Base-by-base conservation (phyloP, 2,329 filamentous ascomycete genomes). In the Fusarium metavorans region DNA sequence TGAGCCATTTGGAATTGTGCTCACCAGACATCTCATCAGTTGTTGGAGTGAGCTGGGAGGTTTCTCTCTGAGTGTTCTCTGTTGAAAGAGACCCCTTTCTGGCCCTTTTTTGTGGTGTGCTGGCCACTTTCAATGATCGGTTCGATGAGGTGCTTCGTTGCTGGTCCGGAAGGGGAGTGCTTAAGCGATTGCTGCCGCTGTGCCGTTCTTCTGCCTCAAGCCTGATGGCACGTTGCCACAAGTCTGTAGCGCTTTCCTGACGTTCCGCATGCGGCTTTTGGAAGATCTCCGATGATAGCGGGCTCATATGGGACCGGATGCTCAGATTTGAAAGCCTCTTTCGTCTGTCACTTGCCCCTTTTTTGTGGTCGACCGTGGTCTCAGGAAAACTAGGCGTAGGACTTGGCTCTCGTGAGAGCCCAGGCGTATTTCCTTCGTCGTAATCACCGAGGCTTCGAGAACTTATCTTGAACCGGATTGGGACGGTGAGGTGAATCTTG, bases 401-500 rank as follows among this genome's bases (percentile, higher is more conserved):
- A 18, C 23, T 66, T 48, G 66, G 54, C 9, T 23, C 30, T 32
- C 16, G 37, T 7, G 41, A 30, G 10, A 56, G 18, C 6, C 10
- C 4, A 13, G 48, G 18, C 30, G 13, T 41, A 23, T 32, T 30
- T n/a, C 25, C 20, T n/a, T 48, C 32, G 18, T 64, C 25, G 27
- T 10, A 16, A 10, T 32, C 41, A 8, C 41, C 41, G 8, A 34
- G 61, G 27, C 61, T 45, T 39, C 60, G 63, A 30, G 76, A 75
- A 8, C 62, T 71, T 14, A 56, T 35, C 75, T 74, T 78, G 74
- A 79, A 77, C 68, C 74, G 80, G 45, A 75, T 82, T 2, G 82
- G 80, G 7, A 84, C 73, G 5, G 79, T 77, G 2, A 83, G 71
- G 59, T 84, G 81, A 0, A 87, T 70, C 39, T 79, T 84, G 6